Evolutionary conservation across 352 stramenopile species (phyloP), one percentile per base, ranked within the genome.

Genomic region (Globisporangium alternatum): DNA sequence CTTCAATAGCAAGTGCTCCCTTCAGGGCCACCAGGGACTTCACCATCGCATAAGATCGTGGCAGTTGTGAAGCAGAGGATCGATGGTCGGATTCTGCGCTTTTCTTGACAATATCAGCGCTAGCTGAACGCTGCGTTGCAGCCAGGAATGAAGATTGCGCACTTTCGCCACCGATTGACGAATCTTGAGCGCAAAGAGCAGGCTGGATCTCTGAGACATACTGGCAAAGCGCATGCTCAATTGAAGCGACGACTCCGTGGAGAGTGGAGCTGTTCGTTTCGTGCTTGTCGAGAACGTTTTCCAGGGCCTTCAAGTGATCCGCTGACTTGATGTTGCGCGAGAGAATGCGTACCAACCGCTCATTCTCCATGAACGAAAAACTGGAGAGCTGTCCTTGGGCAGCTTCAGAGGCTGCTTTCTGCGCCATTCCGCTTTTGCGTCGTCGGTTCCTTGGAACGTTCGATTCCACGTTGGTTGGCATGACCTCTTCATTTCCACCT

Each of bases 311-410:
- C 5, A 92, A 56, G 25, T 78, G 78, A 45, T 80, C 68, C n/a
- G 77, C 73, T 0, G 77, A 81, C 45, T 78, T 76, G 53, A 93
- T 80, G 62, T 80, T 95, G 44, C 83, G 81, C 33, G 86, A 61
- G 22, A 95, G 72, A 60, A 92, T 90, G 47, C 76, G 81, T 19
- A 86, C 77, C 30, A 95, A 69, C 17, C 83, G 81, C 58, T 92
- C 80, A 10, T 92, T 93, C 57, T 95, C 85, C 63, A 84, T 75
- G 19, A 94, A 83, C 2, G 66, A 80, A 59, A 82, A 91, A 1
- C 19, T 64, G 30, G 64, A 6, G 22, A 31, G 21, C 8, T 9
- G 25, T 13, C 9, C 51, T 39, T 39, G 10, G 0, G 17, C 37
- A 12, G 39, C 28, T 2, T 63, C 43, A 10, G 30, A 35, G 2